Evolutionary conservation across 192 early-diverging fungal species (phyloP).

Genomic region (Phycomyces nitens): DNA sequence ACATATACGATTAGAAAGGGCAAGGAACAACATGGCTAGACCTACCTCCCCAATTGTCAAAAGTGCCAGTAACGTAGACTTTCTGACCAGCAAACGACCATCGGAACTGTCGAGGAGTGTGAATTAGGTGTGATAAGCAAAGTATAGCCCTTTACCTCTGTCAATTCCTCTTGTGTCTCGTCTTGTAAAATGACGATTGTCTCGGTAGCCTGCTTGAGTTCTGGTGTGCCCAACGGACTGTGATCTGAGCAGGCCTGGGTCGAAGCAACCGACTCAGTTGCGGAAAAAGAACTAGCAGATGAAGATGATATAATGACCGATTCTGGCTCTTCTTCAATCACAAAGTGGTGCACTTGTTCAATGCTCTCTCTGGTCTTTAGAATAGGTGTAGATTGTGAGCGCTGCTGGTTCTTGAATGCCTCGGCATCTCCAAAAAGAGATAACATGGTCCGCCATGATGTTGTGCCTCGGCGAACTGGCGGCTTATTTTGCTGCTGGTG

Average conservation of each 20-base stretch:
- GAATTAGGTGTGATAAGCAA: not conserved
- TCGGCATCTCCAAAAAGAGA: not conserved
- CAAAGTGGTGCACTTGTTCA: not conserved
- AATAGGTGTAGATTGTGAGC: not conserved
- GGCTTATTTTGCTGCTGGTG: not conserved
- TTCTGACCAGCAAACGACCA: slow-evolving; percentile 38
- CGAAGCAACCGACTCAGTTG: slow-evolving; percentile 1
- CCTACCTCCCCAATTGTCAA: slow-evolving; percentile 43
- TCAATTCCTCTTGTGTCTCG: not conserved
- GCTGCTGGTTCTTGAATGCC: not conserved
- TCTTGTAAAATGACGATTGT: not conserved
- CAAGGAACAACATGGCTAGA: too few relatives aligned
- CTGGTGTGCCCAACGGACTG: too few relatives aligned
- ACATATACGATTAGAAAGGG: not conserved
- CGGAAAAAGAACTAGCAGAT: slow-evolving; percentile 2
- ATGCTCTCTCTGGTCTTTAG: not conserved
- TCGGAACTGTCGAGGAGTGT: slow-evolving; percentile 18
- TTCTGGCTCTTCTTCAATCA: not conserved
- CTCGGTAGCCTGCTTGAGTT: not conserved
- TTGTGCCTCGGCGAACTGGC: not conserved
- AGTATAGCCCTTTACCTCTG: not conserved
- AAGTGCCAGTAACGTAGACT: slow-evolving; percentile 38
- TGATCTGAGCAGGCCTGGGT: slow-evolving; percentile 5
- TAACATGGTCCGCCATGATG: not conserved
- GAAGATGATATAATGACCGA: not conserved